phyloP scores from a whole-genome alignment of 257 asterid species.

The Ehretia macrophylla region DNA sequence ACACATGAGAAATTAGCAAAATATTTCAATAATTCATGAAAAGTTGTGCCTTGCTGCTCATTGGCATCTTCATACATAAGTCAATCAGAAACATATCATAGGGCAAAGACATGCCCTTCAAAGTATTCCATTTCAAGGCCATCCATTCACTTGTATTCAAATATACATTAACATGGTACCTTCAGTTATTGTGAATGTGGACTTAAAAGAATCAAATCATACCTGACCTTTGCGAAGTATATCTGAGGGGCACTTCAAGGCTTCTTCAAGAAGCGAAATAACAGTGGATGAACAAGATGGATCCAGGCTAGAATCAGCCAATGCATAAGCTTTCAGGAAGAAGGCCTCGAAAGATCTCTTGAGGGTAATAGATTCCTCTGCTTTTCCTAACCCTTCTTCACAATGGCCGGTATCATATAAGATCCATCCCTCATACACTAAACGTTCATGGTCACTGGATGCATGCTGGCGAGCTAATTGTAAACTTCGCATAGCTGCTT shows the following conservation, averaged over 20 bases:
- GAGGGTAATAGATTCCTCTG: conserved; percentile 87
- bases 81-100: too few relatives aligned
- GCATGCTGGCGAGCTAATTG: conserved; percentile 93
- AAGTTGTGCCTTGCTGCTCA: too few relatives aligned
- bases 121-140: too few relatives aligned
- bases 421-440: conserved; percentile 99
- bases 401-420: conserved; percentile 94
- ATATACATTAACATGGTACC: too few relatives aligned
- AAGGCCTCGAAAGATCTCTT: conserved; percentile 98
- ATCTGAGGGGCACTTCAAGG: conserved; percentile 94
- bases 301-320: conserved; percentile 93
- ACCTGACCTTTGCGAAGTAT: conserved; percentile 99
- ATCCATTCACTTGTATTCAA: too few relatives aligned
- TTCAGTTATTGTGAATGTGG: too few relatives aligned
- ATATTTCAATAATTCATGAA: neutral
- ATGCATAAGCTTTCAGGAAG: conserved; percentile 97
- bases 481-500: conserved; percentile 96
- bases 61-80: too few relatives aligned
- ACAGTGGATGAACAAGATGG: conserved; percentile 90
- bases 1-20: too few relatives aligned
- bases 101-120: too few relatives aligned
- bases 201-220: conserved; percentile 16
- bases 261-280: conserved; percentile 90
- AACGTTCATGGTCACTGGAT: conserved; percentile 76
- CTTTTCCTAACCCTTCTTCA: conserved; percentile 88